phyloP scores from a whole-genome alignment of 1,284 basidiomycete genomes.

The Ceratobasidium sp. region DNA sequence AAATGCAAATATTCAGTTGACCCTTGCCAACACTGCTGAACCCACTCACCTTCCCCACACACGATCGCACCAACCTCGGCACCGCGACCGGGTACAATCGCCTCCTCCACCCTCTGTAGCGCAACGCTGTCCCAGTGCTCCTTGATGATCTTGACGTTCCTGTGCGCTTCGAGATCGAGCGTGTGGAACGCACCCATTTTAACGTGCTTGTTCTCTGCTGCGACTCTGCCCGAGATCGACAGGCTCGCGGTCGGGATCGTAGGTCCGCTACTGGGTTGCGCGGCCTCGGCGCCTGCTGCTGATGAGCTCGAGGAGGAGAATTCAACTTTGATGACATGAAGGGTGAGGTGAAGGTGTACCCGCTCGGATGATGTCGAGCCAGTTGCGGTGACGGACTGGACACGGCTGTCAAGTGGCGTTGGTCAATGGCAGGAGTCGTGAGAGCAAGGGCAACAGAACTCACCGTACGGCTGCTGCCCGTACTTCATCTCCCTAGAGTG shows the following conservation, averaged over 20 bases:
- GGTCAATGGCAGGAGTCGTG: background rate
- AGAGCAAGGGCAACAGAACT: constrained; percentile 41
- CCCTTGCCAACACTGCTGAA: background rate
- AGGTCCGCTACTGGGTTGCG: constrained; percentile 44
- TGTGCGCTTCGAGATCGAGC: constrained; percentile 90
- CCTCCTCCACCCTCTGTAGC: constrained; percentile 82
- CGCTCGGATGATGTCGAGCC: constrained; percentile 94
- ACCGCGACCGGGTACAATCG: constrained; percentile 89
- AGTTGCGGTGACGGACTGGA: constrained; percentile 80
- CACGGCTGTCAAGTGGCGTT: constrained; percentile 61
- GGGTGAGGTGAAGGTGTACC: constrained; percentile 84
- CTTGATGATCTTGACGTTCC: constrained; percentile 94
- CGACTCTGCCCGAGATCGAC: constrained; percentile 89
- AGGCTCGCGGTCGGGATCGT: constrained; percentile 68
- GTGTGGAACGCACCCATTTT: constrained; percentile 97
- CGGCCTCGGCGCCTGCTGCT: constrained; percentile 56
- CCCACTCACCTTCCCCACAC: constrained; percentile 80
- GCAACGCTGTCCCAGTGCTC: constrained; percentile 92
- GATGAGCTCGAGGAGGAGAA: constrained; percentile 72
- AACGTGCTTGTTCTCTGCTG: constrained; percentile 91
- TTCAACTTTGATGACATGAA: constrained; percentile 76
- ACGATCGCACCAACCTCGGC: constrained; percentile 98
- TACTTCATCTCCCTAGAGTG: constrained; percentile 79
- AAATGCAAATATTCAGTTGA: constrained; percentile 12
- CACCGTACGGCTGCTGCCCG: constrained; percentile 90